phyloP scores from a whole-genome alignment of 352 stramenopile species.

The Globisporangium solare region DNA sequence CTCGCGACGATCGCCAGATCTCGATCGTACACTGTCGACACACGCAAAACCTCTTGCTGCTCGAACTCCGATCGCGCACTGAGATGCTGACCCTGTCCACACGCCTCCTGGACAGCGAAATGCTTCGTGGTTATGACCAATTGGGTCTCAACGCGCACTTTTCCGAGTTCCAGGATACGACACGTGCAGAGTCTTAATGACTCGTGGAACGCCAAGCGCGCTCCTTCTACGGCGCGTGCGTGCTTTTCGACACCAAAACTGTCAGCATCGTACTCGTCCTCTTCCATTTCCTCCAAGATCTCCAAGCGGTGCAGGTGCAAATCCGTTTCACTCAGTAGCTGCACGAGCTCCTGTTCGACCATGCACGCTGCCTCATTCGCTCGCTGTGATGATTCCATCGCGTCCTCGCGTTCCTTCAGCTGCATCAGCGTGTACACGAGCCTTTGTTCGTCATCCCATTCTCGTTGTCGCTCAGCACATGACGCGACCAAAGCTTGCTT shows the following conservation, averaged over 20 bases:
- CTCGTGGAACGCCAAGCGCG: neutral
- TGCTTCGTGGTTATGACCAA: slow-evolving; percentile 1
- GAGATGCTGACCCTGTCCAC: slow-evolving; percentile 11
- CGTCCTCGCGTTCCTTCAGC: neutral
- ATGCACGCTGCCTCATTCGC: slow-evolving; percentile 1
- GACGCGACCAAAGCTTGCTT: slow-evolving; percentile 8
- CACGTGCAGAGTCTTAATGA: slow-evolving; percentile 6
- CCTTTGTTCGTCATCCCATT: slow-evolving; percentile 10
- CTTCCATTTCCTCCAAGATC: slow-evolving; percentile 9
- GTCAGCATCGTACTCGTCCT: neutral
- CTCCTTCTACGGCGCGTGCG: neutral
- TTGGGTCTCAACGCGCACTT: slow-evolving; percentile 4
- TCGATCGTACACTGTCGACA: slow-evolving; percentile 8
- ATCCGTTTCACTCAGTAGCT: slow-evolving; percentile 11
- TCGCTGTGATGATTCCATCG: neutral
- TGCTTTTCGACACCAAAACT: neutral
- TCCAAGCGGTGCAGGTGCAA: slow-evolving; percentile 3
- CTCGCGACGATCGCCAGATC: neutral
- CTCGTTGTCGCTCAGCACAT: neutral
- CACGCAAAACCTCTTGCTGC: slow-evolving; percentile 8
- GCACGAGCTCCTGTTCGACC: slow-evolving; percentile 6
- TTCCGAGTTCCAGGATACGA: slow-evolving; percentile 12
- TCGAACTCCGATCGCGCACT: slow-evolving; percentile 13
- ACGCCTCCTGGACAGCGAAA: slow-evolving; percentile 1
- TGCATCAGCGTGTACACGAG: slow-evolving; percentile 1